Evolutionary conservation across 768 basidiomycete genomes (phyloP).

Genomic region (Coprinopsis sp.): DNA sequence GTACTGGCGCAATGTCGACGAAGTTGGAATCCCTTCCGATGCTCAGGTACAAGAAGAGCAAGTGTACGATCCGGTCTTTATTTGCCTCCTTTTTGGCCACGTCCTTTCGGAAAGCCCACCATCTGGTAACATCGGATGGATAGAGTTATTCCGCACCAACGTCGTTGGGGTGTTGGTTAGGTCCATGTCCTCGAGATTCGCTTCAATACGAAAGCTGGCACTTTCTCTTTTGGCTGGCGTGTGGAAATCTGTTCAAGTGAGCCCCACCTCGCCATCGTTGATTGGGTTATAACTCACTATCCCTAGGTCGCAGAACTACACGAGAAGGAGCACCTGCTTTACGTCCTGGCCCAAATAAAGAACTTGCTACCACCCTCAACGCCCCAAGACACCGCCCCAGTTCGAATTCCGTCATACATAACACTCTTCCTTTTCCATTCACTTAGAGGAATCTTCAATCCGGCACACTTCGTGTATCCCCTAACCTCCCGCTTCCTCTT

Average conservation of each 20-base stretch:
- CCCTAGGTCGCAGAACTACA: conserved; percentile 60
- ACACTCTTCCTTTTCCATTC: conserved; percentile 83
- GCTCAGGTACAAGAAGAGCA: conserved; percentile 30
- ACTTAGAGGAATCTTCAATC: conserved; percentile 77
- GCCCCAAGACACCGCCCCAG: conserved; percentile 30
- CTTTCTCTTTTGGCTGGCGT: conserved; percentile 57
- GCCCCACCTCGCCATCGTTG: conserved; percentile 17
- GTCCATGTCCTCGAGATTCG: conserved; percentile 63
- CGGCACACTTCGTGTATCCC: conserved; percentile 85
- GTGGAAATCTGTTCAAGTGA: conserved; percentile 59
- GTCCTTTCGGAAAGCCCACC: conserved; percentile 59
- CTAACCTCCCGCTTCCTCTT: conserved; percentile 83
- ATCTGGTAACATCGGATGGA: conserved; percentile 68
- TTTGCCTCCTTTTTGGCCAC: conserved; percentile 61
- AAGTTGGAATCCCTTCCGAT: conserved; percentile 15
- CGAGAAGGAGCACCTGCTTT: conserved; percentile 68
- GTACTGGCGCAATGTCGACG: conserved; percentile 49
- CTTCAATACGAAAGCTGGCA: conserved; percentile 54
- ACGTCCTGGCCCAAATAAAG: conserved; percentile 65
- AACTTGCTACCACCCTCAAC: conserved; percentile 43
- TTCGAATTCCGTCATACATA: conserved; percentile 69
- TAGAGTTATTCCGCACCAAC: conserved; percentile 81
- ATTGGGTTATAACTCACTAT: background rate
- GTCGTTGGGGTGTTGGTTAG: conserved; percentile 69
- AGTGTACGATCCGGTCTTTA: conserved; percentile 79